A percentile compares a stretch with the other conserved stretches of the same genome.
phyloP scores from a whole-genome alignment of 352 stramenopile genomes.

The Globisporangium acanthophoron region DNA sequence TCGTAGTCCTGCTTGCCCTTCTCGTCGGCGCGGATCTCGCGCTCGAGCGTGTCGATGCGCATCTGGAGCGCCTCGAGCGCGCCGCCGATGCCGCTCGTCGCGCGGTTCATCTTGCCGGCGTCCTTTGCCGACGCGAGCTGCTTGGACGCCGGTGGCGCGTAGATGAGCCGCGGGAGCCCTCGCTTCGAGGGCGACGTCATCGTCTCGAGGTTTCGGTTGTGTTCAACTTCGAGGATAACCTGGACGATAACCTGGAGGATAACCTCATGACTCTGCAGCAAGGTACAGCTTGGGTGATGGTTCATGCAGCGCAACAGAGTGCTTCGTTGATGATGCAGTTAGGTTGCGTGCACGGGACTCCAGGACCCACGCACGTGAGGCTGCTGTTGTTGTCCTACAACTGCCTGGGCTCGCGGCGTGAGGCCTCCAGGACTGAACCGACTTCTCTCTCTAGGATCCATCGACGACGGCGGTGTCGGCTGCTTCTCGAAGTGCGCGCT shows the following conservation, averaged over 20 bases:
- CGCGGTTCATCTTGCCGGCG: conserved; percentile 60
- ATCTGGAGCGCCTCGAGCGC: conserved; percentile 55
- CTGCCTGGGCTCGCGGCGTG: neutral
- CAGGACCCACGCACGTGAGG: conserved; percentile 3
- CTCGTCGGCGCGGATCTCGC: conserved; percentile 67
- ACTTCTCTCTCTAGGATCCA: neutral
- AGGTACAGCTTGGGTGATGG: too few relatives aligned
- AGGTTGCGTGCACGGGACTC: conserved; percentile 12
- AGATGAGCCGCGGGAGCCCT: conserved; percentile 38
- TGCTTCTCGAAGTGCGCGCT: neutral
- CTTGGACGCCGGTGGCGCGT: conserved; percentile 34
- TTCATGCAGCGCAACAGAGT: too few relatives aligned
- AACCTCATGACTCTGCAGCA: too few relatives aligned
- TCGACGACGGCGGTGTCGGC: neutral
- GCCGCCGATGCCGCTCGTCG: conserved; percentile 62
- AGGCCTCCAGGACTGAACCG: neutral
- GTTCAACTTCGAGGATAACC: too few relatives aligned
- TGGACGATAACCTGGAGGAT: too few relatives aligned
- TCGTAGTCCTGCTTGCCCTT: conserved; percentile 80
- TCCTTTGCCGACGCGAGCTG: conserved; percentile 50
- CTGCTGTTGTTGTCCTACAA: conserved; percentile 2
- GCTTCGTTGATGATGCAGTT: neutral
- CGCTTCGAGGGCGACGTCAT: conserved; percentile 5
- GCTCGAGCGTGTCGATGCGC: conserved; percentile 53
- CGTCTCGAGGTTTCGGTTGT: neutral